Evolutionary conservation across 495 filamentous ascomycete genomes (phyloP), one percentile per base, ranked within the genome.

Genomic region (Podospora appendiculata): DNA sequence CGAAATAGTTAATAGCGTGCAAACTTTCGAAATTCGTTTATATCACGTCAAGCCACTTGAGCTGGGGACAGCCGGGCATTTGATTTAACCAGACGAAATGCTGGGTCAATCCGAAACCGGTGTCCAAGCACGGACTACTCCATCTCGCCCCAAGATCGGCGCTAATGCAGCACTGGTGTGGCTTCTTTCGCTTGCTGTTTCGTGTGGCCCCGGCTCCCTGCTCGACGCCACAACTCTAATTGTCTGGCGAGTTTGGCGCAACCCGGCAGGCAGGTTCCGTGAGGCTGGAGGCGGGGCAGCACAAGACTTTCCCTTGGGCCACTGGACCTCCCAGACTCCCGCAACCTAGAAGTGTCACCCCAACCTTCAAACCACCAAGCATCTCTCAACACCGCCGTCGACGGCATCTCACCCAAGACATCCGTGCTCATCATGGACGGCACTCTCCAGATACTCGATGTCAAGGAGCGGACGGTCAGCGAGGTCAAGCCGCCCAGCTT

Each of bases 401-500:
- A 25, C 25, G 2, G 25, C 25, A 5, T 25, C 25, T 25, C 5
- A 25, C 25, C 25, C 25, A 25, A 5, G 18, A 34, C 2, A 35
- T n/a, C 25, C 4, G 14, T 12, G 16, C 46, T 10, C 55, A 64
- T 36, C 33, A 77, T 77, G 74, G 67, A 74, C 42, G 57, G 58
- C 3, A 60, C 64, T 0, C 42, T 68, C 32, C 78, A 90, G 41
- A 75, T 98, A 42, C 73, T 76, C 19, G 91, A 96, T 54, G 84
- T 98, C 67, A 70, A 80, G 56, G 93, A 97, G 70, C 82, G 88
- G 38, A 69, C 83, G 11, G 63, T 77, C 32, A 60, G 71, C 19
- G 68, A 74, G 12, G 65, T 78, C 1, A 79, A 76, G 42, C 66
- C 80, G n/a, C 87, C 89, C 6, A 73, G 76, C 45, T 82, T 85